Evolutionary conservation across 2,329 filamentous ascomycete species (phyloP), one percentile per base, ranked within the genome.

Genomic region (Colletotrichum tanaceti): DNA sequence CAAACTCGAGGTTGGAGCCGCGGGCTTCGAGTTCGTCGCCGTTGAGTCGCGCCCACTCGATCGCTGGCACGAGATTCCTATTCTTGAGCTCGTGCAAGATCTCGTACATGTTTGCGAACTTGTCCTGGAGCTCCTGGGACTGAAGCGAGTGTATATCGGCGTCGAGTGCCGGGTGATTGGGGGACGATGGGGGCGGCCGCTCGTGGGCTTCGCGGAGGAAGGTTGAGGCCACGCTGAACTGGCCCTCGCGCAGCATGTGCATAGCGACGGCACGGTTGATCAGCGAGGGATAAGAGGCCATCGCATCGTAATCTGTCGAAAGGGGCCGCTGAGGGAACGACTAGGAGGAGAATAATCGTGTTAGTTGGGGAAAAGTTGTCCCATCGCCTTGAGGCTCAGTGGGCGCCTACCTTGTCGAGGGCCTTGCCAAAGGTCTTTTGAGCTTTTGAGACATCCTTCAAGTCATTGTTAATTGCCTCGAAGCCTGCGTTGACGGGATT

Each of bases 1-100:
- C 95, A 72, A 98, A 99, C 77, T 98, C 95, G 2, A 99, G 87
- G 73, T 97, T 97, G 75, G 93, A 97, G 3, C 94, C 95, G 55
- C 93, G 88, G 4, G 87, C 86, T 75, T 97, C 93, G 3, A 99
- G 85, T 32, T 89, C 84, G 5, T 80, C 78, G 67, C 89, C 90
- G 74, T 98, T 91, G 32, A 85, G 77, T 44, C 89, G 85, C 0
- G 96, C 93, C 96, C 96, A 99, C 63, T 87, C 82, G 28, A 99
- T 98, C 1, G 96, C 96, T 0, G 94, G 93, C 0, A 87, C 79
- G 1, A 98, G 86, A 73, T 98, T 93, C 58, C 86, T 87, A 32
- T 88, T 83, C 73, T 91, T 92, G 66, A 98, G 84, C 64, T 94
- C 86, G 70, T 92, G 88, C 10, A 99, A 85, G 63, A 98, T 97